Percentiles rank a stretch among this genome's conserved stretches.
phyloP scores from a whole-genome alignment of 2,329 filamentous ascomycete species.

The Bipolaris zeicola region DNA sequence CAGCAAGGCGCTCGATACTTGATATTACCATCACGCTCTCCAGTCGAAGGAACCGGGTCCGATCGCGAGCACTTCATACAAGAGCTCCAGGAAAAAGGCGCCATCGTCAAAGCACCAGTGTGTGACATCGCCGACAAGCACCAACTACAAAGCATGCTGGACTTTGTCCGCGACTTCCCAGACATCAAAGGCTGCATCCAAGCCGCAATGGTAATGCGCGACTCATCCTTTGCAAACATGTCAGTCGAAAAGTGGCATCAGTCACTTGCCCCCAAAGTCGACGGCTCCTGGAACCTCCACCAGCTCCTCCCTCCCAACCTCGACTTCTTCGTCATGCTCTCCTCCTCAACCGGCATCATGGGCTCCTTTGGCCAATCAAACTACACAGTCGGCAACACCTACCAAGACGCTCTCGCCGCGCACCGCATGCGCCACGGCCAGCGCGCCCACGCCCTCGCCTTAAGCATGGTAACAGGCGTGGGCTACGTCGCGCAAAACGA shows the following conservation, averaged over 20 bases:
- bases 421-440: constrained; percentile 25
- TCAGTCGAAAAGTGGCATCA: constrained; percentile 16
- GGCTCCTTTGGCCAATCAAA: constrained; percentile 29
- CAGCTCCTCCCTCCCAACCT: constrained; percentile 17
- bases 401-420: constrained; percentile 30
- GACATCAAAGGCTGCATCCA: constrained; percentile 33
- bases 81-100: constrained; percentile 15
- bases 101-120: constrained; percentile 13
- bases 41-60: constrained; percentile 8
- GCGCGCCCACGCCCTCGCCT: constrained; percentile 23
- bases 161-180: constrained; percentile 17
- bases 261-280: constrained; percentile 36
- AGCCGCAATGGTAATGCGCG: constrained; percentile 27
- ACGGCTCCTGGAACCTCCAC: constrained; percentile 43
- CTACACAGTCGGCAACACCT: constrained; percentile 35
- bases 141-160: constrained; percentile 11
- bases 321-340: constrained; percentile 36
- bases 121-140: constrained; percentile 25
- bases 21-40: constrained; percentile 24
- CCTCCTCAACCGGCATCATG: constrained; percentile 26
- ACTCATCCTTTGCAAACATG: constrained; percentile 31
- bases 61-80: constrained; percentile 11
- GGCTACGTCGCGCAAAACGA: constrained; percentile 24
- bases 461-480: constrained; percentile 22
- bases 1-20: constrained; percentile 27